These are phyloP conservation scores for Exsudoporus frostii DNA, from an alignment of 768 basidiomycete species.

Conservation along the genomic window DNA sequence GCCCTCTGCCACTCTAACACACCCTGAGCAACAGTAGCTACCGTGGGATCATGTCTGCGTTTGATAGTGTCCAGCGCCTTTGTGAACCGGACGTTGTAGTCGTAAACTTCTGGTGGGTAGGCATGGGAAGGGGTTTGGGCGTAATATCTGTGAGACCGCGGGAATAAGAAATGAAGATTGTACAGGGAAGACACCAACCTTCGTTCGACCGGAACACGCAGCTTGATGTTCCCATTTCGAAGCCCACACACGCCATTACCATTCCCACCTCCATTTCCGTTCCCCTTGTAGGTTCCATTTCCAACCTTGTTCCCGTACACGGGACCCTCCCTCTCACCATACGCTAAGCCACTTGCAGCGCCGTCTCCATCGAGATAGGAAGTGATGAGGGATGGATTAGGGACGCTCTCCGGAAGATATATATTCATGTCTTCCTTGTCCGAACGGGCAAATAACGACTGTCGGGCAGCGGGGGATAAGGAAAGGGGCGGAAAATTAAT, in stretches of 20 bases:
- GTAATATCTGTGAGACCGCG: constrained; percentile 56
- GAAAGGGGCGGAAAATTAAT: constrained; percentile 12
- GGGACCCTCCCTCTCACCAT: constrained; percentile 16
- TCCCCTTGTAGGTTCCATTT: constrained; percentile 14
- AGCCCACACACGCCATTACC: constrained; percentile 7
- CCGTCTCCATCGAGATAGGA: constrained; percentile 31
- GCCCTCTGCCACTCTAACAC: constrained; percentile 92
- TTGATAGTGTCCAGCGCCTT: constrained; percentile 86
- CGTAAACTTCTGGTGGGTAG: constrained; percentile 91
- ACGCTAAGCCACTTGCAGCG: constrained; percentile 1
- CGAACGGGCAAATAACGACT: constrained; percentile 8
- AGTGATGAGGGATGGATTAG: constrained; percentile 13
- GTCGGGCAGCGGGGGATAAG: constrained; percentile 12
- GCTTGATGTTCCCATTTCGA: constrained; percentile 16
- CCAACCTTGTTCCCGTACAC: constrained; percentile 9
- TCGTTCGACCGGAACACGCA: constrained; percentile 17
- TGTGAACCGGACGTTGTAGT: constrained; percentile 91
- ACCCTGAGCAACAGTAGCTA: constrained; percentile 94
- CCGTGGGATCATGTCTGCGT: constrained; percentile 92
- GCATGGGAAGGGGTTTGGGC: constrained; percentile 63
- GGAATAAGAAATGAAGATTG: constrained; percentile 1
- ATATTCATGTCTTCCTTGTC: constrained; percentile 15
- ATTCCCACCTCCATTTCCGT: constrained; percentile 23
- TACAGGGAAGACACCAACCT: constrained; percentile 1
- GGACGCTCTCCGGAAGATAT: constrained; percentile 13